A percentile compares a stretch with the other conserved stretches of the same genome.
Evolutionary conservation across 2,329 filamentous ascomycete species (phyloP).

Genomic region (Epichloe gansuensis): DNA sequence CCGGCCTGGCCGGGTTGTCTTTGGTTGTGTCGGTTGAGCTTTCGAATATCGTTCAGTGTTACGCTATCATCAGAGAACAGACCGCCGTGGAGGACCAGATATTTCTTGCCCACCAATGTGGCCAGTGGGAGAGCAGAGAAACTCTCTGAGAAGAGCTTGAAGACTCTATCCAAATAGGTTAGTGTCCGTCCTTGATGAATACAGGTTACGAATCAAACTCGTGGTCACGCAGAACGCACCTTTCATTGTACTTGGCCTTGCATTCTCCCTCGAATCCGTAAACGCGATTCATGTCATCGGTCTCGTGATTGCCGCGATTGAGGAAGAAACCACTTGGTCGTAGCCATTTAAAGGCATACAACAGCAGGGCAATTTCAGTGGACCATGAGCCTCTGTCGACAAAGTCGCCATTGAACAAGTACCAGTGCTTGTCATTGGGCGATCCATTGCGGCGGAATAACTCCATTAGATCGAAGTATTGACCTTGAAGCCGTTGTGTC

Average conservation of each 20-base stretch:
- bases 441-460: constrained; percentile 86
- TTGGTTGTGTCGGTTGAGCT: constrained; percentile 81
- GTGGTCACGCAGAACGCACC: constrained; percentile 15
- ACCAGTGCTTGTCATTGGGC: constrained; percentile 77
- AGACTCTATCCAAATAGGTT: constrained; percentile 42
- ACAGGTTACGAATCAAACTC: not conserved
- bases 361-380: constrained; percentile 82
- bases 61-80: constrained; percentile 93
- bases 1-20: constrained; percentile 86
- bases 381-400: constrained; percentile 98
- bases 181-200: not conserved
- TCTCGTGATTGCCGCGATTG: constrained; percentile 97
- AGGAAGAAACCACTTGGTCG: constrained; percentile 81
- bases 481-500: constrained; percentile 41
- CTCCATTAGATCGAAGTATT: constrained; percentile 96
- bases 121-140: constrained; percentile 91
- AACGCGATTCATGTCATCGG: constrained; percentile 97
- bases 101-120: constrained; percentile 83
- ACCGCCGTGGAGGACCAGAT: constrained; percentile 84
- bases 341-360: constrained; percentile 97
- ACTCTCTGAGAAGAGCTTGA: constrained; percentile 96
- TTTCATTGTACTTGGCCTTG: constrained; percentile 94
- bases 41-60: constrained; percentile 85
- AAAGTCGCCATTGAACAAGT: constrained; percentile 98
- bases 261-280: constrained; percentile 99